Base-by-base conservation (phyloP, 495 filamentous ascomycete genomes). In the Penicilliopsis zonata region DNA sequence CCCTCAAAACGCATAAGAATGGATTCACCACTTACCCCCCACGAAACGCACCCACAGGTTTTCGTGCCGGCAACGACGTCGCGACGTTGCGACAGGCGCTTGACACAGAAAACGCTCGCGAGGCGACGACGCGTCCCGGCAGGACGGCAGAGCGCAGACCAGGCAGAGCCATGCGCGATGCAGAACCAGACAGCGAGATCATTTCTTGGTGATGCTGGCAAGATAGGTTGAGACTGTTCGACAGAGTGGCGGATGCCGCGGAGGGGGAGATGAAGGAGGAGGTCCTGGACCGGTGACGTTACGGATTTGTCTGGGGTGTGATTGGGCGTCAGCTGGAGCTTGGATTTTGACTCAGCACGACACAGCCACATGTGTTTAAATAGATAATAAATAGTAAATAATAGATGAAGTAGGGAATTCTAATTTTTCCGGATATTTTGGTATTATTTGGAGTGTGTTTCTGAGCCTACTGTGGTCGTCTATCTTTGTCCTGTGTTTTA, bases 41-140 rank as follows among this genome's bases (percentile, higher is more conserved):
- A 42, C 87, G 74, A 59, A 95, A 88, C 31, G 86, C 86, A 29
- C 87, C 87, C 28, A 94, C 73, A 6, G 87, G 87, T 55, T 81
- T 92, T 44, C 75, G 72, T 30, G 69, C 69, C 5, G 82, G 82
- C 39, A 85, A 48, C 13, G 76, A 49, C 36, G 42, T 42, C 35
- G 47, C 49, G 18, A 59, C 34, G 39, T 42, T 59, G 33, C 50
- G 46, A 25, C 50, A 44, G 25, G 46, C 41, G 37, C 34, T 18
- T 7, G 63, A 59, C 31, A 43, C 39, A 18, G 59, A 59, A 44
- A 65, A 61, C 35, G 13, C 27, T 30, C 49, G 42, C 27, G 42
- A 40, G 27, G 30, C 33, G 35, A 35, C 14, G 26, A 26, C 37
- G 19, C 51, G 47, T 37, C 47, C 44, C 23, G 47, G 4, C 5